Evolutionary conservation across 2,329 filamentous ascomycete genomes (phyloP).

Genomic region (Colletotrichum phormii): DNA sequence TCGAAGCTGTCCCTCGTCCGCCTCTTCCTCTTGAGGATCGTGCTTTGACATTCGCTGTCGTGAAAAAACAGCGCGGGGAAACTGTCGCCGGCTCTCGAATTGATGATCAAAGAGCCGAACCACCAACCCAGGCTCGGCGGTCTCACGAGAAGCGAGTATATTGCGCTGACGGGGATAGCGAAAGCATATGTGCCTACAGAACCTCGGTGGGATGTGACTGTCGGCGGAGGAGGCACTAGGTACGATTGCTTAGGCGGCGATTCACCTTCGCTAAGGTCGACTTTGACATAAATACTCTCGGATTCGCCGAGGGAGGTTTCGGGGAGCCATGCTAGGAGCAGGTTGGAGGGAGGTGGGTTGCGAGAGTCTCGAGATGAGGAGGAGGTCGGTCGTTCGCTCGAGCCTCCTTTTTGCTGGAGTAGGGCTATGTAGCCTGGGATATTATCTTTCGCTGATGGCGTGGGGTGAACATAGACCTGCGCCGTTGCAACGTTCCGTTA

Average conservation of each 20-base stretch:
- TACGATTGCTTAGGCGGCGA: constrained; percentile 87
- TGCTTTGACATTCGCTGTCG: constrained; percentile 95
- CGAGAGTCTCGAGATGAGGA: constrained; percentile 52
- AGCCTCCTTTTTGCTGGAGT: constrained; percentile 82
- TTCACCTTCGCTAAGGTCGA: constrained; percentile 86
- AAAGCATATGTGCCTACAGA: constrained; percentile 88
- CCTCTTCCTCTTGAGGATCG: constrained; percentile 92
- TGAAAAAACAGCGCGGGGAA: constrained; percentile 98
- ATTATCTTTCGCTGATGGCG: constrained; percentile 93
- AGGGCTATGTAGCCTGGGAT: constrained; percentile 94
- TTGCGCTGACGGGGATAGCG: constrained; percentile 87
- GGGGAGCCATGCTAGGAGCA: constrained; percentile 93
- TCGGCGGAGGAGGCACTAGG: constrained; percentile 91
- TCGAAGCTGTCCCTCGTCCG: constrained; percentile 87
- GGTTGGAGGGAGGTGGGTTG: constrained; percentile 71
- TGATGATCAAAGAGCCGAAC: constrained; percentile 96
- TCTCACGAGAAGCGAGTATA: constrained; percentile 90
- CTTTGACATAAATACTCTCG: constrained; percentile 92
- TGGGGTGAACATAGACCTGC: constrained; percentile 95
- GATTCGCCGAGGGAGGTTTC: constrained; percentile 89
- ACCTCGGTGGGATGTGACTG: constrained; percentile 79
- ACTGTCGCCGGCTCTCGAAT: constrained; percentile 88
- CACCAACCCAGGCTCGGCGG: constrained; percentile 97
- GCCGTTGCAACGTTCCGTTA: constrained; percentile 36
- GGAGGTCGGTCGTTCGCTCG: constrained; percentile 54